Base-by-base conservation (phyloP, 2,329 filamentous ascomycete species). In the Aspergillus vadensis region DNA sequence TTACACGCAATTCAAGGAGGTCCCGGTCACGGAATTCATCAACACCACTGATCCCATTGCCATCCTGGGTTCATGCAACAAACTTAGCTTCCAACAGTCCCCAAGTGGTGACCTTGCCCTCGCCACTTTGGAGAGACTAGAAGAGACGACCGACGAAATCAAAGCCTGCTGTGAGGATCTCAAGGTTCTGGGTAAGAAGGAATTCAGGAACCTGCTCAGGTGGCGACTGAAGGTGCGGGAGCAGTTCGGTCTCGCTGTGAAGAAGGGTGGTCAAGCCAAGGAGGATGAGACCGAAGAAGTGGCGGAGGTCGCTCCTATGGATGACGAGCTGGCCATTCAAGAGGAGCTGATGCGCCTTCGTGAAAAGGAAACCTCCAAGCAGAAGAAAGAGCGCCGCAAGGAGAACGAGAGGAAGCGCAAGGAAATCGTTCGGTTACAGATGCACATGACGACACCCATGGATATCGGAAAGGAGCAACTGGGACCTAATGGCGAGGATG, bases 371-470 rank as follows among this genome's bases (percentile, higher is more conserved):
- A 86, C 79, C 47, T 76, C 88, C 21, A 88, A 88, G 68, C 94
- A 88, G 77, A 96, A 92, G 79, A 89, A 92, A 69, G 91, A 96
- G 70, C 87, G 89, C 67, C 85, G 93, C 65, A 91, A 85, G 69
- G 92, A 96, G 62, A 99, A 99, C 66, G 95, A 99, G 76, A 88
- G 88, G 76, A 98, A 96, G 77, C 91, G 95, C 68, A 95, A 91
- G 68, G 95, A 98, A 66, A 92, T 98, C 62, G 84, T 96, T n/a
- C 88, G 95, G 36, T 90, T 99, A 89, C 95, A 99, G 77, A 87
- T 99, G 81, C 89, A 97, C 79, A 99, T 99, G 95, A 89, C 89
- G 2, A 91, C 92, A 0, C 95, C 95, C 7, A 95, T 92, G 83
- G 95, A 99, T 65, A 97, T 99, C 64, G 95, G 95, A 70, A 86